Percentiles rank a stretch among this genome's conserved stretches.
phyloP scores from a whole-genome alignment of 768 basidiomycete genomes.

The Mycena venus region DNA sequence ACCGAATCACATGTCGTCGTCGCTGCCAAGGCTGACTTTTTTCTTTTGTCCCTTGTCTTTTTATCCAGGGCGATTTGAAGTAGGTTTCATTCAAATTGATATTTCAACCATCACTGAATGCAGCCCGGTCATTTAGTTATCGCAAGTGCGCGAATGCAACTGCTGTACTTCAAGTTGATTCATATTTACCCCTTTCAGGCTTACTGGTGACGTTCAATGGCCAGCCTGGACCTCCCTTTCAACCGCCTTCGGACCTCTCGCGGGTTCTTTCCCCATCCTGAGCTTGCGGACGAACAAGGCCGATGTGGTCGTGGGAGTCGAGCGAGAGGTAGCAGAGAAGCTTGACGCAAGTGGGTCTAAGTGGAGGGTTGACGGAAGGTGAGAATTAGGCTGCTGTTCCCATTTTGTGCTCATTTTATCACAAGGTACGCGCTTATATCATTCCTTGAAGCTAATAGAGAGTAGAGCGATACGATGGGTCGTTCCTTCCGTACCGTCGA shows the following conservation, averaged over 20 bases:
- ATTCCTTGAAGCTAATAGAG: slow-evolving; percentile 36
- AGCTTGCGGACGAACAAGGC: slow-evolving; percentile 96
- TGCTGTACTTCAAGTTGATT: not conserved
- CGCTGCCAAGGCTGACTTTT: not conserved
- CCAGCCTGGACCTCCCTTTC: slow-evolving; percentile 83
- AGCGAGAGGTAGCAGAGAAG: slow-evolving; percentile 73
- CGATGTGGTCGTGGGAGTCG: slow-evolving; percentile 90
- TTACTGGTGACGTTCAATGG: slow-evolving; percentile 93
- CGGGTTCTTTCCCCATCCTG: slow-evolving; percentile 83
- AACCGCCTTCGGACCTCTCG: slow-evolving; percentile 82
- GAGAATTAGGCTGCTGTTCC: slow-evolving; percentile 37
- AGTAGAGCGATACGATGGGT: not conserved
- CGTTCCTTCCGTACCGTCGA: not conserved
- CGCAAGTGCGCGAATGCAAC: slow-evolving; percentile 81
- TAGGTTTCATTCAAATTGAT: slow-evolving; percentile 54
- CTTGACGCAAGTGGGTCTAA: slow-evolving; percentile 75
- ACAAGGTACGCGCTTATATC: slow-evolving; percentile 61
- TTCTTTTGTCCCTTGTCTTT: not conserved
- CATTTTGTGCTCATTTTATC: not conserved
- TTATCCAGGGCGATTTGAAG: slow-evolving; percentile 87
- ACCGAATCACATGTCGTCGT: not conserved
- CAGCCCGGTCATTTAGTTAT: slow-evolving; percentile 61
- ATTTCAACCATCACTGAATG: not conserved
- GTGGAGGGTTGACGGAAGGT: slow-evolving; percentile 90
- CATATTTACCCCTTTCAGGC: slow-evolving; percentile 55